phyloP scores from a whole-genome alignment of 2,329 filamentous ascomycete species.

The Fusarium tricinctum region DNA sequence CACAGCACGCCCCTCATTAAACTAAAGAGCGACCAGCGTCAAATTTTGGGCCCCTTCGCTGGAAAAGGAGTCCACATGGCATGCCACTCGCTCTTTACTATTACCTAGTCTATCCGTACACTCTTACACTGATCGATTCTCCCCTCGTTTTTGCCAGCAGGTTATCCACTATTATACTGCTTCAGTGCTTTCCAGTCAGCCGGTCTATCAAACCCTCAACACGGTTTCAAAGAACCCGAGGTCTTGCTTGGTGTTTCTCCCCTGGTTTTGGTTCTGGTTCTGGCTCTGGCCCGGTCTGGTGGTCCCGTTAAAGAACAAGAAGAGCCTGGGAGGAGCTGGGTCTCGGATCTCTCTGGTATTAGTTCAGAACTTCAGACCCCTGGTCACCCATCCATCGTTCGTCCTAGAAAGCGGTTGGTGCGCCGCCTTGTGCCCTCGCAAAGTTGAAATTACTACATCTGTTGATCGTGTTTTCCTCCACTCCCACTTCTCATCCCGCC shows the following conservation, averaged over 20 bases:
- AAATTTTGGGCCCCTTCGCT: constrained; percentile 41
- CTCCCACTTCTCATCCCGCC: constrained; percentile 40
- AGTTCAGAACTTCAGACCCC: constrained; percentile 27
- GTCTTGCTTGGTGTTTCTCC: constrained; percentile 21
- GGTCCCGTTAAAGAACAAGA: constrained; percentile 12
- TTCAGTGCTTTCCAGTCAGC: constrained; percentile 21
- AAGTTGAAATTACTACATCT: constrained; percentile 43
- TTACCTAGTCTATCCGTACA: constrained; percentile 2
- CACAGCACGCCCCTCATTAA: constrained; percentile 44
- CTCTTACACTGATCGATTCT: constrained; percentile 40
- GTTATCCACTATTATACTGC: constrained; percentile 32
- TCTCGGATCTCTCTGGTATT: constrained; percentile 20
- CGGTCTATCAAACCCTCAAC: constrained; percentile 31
- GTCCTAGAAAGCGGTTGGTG: constrained; percentile 42
- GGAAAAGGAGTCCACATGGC: constrained; percentile 41
- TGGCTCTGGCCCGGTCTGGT: constrained; percentile 7
- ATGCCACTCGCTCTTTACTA: constrained; percentile 42
- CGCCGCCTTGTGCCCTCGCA: constrained; percentile 42
- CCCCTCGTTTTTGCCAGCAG: constrained; percentile 33
- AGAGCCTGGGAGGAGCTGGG: constrained; percentile 1
- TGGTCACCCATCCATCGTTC: constrained; percentile 33
- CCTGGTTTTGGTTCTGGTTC: constrained; percentile 8
- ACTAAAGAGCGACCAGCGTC: constrained; percentile 39
- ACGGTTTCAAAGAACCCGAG: constrained; percentile 32
- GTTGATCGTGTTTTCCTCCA: constrained; percentile 44